phyloP scores from a whole-genome alignment of 441 rosid species.

The Macaranga tanarius region DNA sequence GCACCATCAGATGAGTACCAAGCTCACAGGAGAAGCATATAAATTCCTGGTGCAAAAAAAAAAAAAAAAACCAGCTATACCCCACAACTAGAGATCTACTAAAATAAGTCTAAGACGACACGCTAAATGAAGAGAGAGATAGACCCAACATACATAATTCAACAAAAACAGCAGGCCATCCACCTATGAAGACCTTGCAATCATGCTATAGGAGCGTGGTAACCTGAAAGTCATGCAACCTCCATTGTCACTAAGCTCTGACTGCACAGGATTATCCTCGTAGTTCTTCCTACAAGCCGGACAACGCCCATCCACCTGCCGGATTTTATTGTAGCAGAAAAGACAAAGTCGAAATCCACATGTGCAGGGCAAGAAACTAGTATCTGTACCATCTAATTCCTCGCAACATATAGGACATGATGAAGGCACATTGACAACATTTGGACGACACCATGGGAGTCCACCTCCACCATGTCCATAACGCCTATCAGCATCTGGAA shows the following conservation, averaged over 20 bases:
- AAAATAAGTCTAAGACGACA: conserved; percentile 41
- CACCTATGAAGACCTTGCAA: conserved; percentile 69
- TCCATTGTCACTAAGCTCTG: conserved; percentile 54
- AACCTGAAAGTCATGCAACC: conserved; percentile 57
- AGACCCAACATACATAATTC: conserved; percentile 40
- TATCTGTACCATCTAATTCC: conserved; percentile 83
- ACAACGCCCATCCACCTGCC: conserved; percentile 81
- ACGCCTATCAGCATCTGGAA: conserved; percentile 39
- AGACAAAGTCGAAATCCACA: conserved; percentile 92
- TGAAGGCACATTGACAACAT: conserved; percentile 43
- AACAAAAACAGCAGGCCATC: conserved; percentile 24
- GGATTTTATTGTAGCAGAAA: conserved; percentile 91
- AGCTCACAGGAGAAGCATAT: conserved; percentile 45
- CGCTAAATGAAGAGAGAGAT: conserved; percentile 30
- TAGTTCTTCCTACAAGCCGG: conserved; percentile 93
- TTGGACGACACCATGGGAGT: conserved; percentile 43
- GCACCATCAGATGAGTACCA: conserved; percentile 57
- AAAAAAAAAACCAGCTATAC: conserved; percentile 39
- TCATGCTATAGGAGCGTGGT: conserved; percentile 78
- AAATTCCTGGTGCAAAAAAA: conserved; percentile 49
- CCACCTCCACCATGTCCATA: conserved; percentile 43
- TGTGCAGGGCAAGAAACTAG: conserved; percentile 76
- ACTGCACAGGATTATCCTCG: conserved; percentile 44
- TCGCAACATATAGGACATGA: conserved; percentile 91
- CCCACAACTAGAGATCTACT: conserved; percentile 44